Percentiles rank a stretch among this genome's conserved stretches.
Evolutionary conservation across 495 filamentous ascomycete species (phyloP).

Genomic region (Penicillium fimorum): DNA sequence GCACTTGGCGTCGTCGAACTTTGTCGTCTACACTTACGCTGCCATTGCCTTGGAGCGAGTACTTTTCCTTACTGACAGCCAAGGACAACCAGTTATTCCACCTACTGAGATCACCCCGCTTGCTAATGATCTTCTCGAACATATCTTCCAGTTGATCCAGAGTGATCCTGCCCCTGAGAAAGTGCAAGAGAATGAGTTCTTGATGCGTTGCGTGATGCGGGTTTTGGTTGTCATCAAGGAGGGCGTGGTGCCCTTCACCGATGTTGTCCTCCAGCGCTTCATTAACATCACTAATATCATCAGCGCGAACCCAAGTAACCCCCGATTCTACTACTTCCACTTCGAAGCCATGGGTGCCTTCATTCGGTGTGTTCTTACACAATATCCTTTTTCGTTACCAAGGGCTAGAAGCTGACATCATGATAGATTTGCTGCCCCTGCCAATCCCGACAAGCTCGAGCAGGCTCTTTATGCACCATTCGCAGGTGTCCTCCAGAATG

Average conservation of each 20-base stretch:
- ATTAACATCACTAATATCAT: slow-evolving; percentile 86
- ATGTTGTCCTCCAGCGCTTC: slow-evolving; percentile 72
- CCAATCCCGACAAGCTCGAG: slow-evolving; percentile 71
- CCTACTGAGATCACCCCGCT: slow-evolving; percentile 70
- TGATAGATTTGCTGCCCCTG: slow-evolving; percentile 62
- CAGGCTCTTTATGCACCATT: slow-evolving; percentile 75
- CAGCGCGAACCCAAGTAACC: slow-evolving; percentile 91
- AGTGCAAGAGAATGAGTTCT: slow-evolving; percentile 97
- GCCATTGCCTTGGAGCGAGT: slow-evolving; percentile 91
- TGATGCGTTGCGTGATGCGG: slow-evolving; percentile 98
- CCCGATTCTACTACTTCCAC: slow-evolving; percentile 96
- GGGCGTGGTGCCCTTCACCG: slow-evolving; percentile 63
- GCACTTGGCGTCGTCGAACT: slow-evolving; percentile 81
- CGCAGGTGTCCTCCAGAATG: slow-evolving; percentile 67
- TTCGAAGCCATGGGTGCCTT: slow-evolving; percentile 97
- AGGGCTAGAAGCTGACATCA: slow-evolving; percentile 4
- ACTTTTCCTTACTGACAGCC: slow-evolving; percentile 71
- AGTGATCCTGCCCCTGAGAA: slow-evolving; percentile 79
- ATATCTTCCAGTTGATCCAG: slow-evolving; percentile 89
- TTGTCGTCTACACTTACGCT: slow-evolving; percentile 96
- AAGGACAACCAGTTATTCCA: slow-evolving; percentile 71
- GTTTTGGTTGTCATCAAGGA: slow-evolving; percentile 91
- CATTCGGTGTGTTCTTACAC: slow-evolving; percentile 56
- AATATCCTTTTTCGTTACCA: too few relatives aligned
- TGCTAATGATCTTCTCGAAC: slow-evolving; percentile 80